Evolutionary conservation across 2,329 filamentous ascomycete genomes (phyloP).

Genomic region (Penicillium sclerotiorum): DNA sequence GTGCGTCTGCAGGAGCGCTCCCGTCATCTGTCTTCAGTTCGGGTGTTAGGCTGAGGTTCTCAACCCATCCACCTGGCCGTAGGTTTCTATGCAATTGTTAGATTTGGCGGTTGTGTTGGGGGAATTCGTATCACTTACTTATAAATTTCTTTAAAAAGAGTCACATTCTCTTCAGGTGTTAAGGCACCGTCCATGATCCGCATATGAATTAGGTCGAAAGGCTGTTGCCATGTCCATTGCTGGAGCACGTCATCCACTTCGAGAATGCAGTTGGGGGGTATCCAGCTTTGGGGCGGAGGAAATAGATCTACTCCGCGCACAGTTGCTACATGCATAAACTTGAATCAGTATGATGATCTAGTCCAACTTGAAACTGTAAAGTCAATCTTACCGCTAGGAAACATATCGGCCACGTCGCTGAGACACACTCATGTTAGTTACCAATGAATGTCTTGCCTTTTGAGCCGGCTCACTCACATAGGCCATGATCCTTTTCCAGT

Average conservation of each 20-base stretch:
- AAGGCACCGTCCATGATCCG: slow-evolving; percentile 22
- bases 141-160: slow-evolving; percentile 20
- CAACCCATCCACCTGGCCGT: slow-evolving; percentile 23
- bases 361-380: too few relatives aligned
- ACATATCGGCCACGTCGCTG: slow-evolving; percentile 7
- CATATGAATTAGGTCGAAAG: slow-evolving; percentile 31
- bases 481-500: slow-evolving; percentile 3
- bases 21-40: slow-evolving; percentile 18
- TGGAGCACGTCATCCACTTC: slow-evolving; percentile 31
- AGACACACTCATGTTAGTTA: background rate
- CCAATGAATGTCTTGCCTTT: background rate
- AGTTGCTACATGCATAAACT: slow-evolving; percentile 5
- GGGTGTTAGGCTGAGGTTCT: slow-evolving; percentile 19
- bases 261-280: slow-evolving; percentile 32
- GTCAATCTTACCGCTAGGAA: background rate
- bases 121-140: slow-evolving; percentile 12
- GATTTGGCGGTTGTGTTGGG: background rate
- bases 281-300: slow-evolving; percentile 24
- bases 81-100: slow-evolving; percentile 14
- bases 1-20: slow-evolving; percentile 13
- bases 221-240: slow-evolving; percentile 25
- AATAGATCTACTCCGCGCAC: slow-evolving; percentile 30
- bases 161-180: slow-evolving; percentile 14
- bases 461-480: background rate
- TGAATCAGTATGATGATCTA: background rate